Evolutionary conservation across 2,329 filamentous ascomycete species (phyloP).

Genomic region (Dactylellina drechsleri): DNA sequence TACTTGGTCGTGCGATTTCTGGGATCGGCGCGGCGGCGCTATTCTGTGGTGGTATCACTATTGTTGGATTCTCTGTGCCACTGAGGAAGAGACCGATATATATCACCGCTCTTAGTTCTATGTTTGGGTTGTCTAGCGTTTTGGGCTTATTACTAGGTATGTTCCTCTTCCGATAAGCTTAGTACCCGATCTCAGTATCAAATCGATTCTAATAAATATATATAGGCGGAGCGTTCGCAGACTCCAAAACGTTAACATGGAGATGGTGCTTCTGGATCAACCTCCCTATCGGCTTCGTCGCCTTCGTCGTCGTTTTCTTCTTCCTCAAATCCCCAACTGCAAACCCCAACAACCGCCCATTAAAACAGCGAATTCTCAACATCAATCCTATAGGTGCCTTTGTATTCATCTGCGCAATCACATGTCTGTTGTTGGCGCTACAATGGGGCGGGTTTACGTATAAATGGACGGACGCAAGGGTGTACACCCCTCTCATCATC

Average conservation of each 20-base stretch:
- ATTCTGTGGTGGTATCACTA: too few species aligned
- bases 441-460: conserved; percentile 60
- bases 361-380: too few species aligned
- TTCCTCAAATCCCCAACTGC: conserved; percentile 59
- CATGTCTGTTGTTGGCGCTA: conserved; percentile 60
- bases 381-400: conserved; percentile 60
- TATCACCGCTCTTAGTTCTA: conserved; percentile 59
- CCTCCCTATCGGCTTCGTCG: conserved; percentile 60
- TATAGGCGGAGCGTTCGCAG: conserved; percentile 58
- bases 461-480: conserved; percentile 56
- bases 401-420: conserved; percentile 59
- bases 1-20: too few species aligned
- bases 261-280: conserved; percentile 64
- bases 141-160: conserved; percentile 66
- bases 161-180: conserved; percentile 16
- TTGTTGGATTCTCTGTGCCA: conserved; percentile 49
- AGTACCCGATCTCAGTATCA: too few species aligned
- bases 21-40: too few species aligned
- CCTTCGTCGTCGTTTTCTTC: conserved; percentile 60
- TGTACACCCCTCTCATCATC: conserved; percentile 50
- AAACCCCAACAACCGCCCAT: too few species aligned
- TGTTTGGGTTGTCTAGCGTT: conserved; percentile 66
- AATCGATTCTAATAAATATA: background rate
- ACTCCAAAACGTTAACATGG: conserved; percentile 63
- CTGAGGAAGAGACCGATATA: conserved; percentile 58